These are phyloP conservation scores for Chimonanthus salicifolius DNA, from an alignment of 164 flowering plant species.

Conservation along the genomic window DNA sequence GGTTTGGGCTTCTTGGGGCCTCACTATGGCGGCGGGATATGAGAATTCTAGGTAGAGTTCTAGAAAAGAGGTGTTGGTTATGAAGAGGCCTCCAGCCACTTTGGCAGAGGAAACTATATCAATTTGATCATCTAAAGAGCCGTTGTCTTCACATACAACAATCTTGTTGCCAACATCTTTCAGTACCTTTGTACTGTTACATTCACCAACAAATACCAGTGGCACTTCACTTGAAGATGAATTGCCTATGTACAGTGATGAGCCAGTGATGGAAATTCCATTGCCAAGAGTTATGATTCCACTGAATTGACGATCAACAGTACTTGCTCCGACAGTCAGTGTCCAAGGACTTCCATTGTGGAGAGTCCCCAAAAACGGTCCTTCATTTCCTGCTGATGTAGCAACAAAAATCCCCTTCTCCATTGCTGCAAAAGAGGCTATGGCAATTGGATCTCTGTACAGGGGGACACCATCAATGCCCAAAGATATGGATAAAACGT, in stretches of 20 bases:
- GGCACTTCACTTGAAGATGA: constrained; percentile 12
- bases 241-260: constrained; percentile 39
- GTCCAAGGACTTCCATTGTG: constrained; percentile 77
- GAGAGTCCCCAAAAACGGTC: constrained; percentile 35
- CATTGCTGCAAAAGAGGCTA: constrained; percentile 58
- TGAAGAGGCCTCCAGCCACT: constrained; percentile 45
- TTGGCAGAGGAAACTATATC: constrained; percentile 11
- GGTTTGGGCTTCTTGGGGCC: constrained; percentile 22
- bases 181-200: constrained; percentile 8
- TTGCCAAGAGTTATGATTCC: constrained; percentile 38
- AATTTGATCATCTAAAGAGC: constrained; percentile 25
- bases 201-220: constrained; percentile 15
- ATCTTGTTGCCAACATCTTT: constrained; percentile 25
- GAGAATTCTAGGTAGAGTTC: constrained; percentile 18
- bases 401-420: constrained; percentile 59
- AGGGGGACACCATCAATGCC: constrained; percentile 35
- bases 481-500: constrained; percentile 54
- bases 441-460: constrained; percentile 56
- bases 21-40: constrained; percentile 37
- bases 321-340: constrained; percentile 62
- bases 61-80: constrained; percentile 27
- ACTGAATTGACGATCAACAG: constrained; percentile 52
- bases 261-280: constrained; percentile 35
- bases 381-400: constrained; percentile 66
- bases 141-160: constrained; percentile 17